These are phyloP conservation scores for Stagonosporopsis vannaccii DNA, from an alignment of 2,329 filamentous ascomycete species.

Conservation along the genomic window DNA sequence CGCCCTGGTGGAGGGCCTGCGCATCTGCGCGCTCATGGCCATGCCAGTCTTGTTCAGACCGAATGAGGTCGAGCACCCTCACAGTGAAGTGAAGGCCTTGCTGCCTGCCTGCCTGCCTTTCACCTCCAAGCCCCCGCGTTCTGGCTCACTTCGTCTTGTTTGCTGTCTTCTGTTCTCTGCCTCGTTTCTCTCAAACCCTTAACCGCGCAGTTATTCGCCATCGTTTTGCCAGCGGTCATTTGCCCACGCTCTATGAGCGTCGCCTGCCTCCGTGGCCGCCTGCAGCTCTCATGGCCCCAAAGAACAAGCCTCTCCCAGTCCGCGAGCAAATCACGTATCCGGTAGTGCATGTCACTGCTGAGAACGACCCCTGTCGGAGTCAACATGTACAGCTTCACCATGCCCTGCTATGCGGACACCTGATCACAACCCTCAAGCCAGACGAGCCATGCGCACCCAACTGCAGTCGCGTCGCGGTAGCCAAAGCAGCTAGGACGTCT, in stretches of 20 bases:
- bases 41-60: too few species aligned
- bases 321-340: conserved; percentile 2
- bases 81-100: neutral
- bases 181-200: neutral
- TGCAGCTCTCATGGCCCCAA: neutral
- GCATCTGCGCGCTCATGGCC: too few species aligned
- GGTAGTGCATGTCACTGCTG: neutral
- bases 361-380: neutral
- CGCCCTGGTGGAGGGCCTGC: too few species aligned
- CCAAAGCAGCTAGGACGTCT: neutral
- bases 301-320: neutral
- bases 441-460: neutral
- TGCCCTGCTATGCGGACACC: neutral
- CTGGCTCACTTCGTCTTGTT: neutral
- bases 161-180: neutral
- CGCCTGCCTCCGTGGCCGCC: neutral
- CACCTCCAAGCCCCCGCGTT: neutral
- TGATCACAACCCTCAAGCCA: neutral
- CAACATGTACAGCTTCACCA: neutral
- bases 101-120: neutral
- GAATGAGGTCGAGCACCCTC: neutral
- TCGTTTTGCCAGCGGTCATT: neutral
- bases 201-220: neutral
- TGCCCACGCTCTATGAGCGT: neutral
- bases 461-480: neutral